Evolutionary conservation across 495 filamentous ascomycete genomes (phyloP), one percentile per base, ranked within the genome.

Genomic region (Talaromyces liani): DNA sequence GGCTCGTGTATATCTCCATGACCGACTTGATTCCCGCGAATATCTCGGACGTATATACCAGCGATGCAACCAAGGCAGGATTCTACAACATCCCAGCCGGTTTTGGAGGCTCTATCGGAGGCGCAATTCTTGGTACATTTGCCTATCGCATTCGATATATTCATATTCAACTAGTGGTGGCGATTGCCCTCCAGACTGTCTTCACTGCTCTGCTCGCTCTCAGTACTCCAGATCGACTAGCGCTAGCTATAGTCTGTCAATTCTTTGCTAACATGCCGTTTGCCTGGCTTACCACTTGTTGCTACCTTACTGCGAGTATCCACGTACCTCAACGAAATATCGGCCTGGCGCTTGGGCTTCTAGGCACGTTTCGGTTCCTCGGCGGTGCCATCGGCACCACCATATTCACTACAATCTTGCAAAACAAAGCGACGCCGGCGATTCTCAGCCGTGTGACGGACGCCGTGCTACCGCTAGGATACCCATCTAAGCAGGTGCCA

Each of bases 301-400:
- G 62, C 53, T 64, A 64, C 9, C 49, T 64, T 6, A 64, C 62
- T 31, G 62, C 62, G n/a, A 59, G 62, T 18, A 53, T 64, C 22
- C 62, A 64, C 53, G 56, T 64, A 3, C 62, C 62, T n/a, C 62
- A 64, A 39, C 61, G 56, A 45, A 56, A 36, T 41, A 22, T 64
- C 31, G 62, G 62, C 24, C 27, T 57, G 54, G 24, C 54, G 27
- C 22, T 57, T 25, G 54, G 54, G 18, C 54, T 57, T 6, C 54
- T 57, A 24, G 54, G 54, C 18, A 57, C 54, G 67, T 69, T 80
- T 39, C 77, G 85, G 2, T 81, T 87, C 9, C 75, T 87, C 22
- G 85, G 85, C 6, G 85, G 85, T 20, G 76, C 78, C 22, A 73
- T 87, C 8, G 84, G 84, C 3, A 72, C 87, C 24, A 71, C 64